phyloP scores from a whole-genome alignment of 2,329 filamentous ascomycete genomes.

The Fonsecaea pedrosoi region DNA sequence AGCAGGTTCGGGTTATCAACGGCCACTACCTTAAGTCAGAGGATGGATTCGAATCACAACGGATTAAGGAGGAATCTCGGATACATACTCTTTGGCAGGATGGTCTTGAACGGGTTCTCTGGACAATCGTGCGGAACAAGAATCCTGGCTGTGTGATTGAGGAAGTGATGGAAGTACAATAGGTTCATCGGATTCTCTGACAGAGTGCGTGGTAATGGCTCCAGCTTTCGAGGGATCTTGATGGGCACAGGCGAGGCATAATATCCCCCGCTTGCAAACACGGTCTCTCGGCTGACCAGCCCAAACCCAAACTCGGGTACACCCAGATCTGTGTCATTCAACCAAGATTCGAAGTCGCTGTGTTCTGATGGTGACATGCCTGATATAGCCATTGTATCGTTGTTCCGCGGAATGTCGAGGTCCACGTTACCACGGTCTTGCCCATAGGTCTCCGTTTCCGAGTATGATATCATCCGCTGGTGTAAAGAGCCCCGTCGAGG shows the following conservation, averaged over 20 bases:
- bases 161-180: slow-evolving; percentile 74
- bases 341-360: slow-evolving; percentile 41
- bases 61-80: slow-evolving; percentile 24
- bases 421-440: slow-evolving; percentile 74
- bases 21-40: slow-evolving; percentile 58
- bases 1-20: slow-evolving; percentile 65
- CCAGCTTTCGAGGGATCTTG: slow-evolving; percentile 64
- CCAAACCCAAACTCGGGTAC: slow-evolving; percentile 57
- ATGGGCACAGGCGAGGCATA: slow-evolving; percentile 73
- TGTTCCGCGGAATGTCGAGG: slow-evolving; percentile 72
- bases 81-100: slow-evolving; percentile 67
- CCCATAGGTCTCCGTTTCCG: slow-evolving; percentile 61
- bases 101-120: slow-evolving; percentile 65
- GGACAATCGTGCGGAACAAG: slow-evolving; percentile 67
- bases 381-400: slow-evolving; percentile 71
- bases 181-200: slow-evolving; percentile 80
- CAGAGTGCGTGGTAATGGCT: slow-evolving; percentile 63
- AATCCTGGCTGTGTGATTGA: slow-evolving; percentile 79
- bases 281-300: slow-evolving; percentile 57
- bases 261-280: slow-evolving; percentile 68
- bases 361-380: slow-evolving; percentile 51
- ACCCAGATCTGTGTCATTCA: slow-evolving; percentile 37
- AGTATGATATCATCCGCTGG: slow-evolving; percentile 40
- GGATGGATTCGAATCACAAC: slow-evolving; percentile 47
- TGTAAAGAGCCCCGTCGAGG: slow-evolving; percentile 39